Base-by-base conservation (phyloP, 768 basidiomycete species). In the Pleurotus pulmonarius region DNA sequence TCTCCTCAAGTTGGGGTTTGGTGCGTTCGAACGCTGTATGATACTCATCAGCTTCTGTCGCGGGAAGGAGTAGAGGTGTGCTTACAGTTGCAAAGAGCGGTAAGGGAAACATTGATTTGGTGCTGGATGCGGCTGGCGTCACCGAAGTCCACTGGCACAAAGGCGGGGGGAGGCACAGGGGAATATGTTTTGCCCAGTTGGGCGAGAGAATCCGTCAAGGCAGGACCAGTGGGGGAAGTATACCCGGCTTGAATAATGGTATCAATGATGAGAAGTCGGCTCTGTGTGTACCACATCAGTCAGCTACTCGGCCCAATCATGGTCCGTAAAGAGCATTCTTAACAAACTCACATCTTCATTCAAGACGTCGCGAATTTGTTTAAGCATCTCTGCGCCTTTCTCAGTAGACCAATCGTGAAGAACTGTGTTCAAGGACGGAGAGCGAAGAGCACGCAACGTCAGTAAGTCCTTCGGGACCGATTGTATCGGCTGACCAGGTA, bases 341-440 rank as follows among this genome's bases (percentile, higher is more conserved):
- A 3, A 20, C 20, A 44, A 15, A 57, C 63, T 44, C 51, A 69
- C 72, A 57, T 72, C 67, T 43, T 71, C 59, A 52, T 70, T 70
- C 13, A 74, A 53, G 40, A 72, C 70, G 51, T 73, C 71, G 2
- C 64, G 60, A 43, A 72, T 71, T 22, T 73, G 69, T 44, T 61
- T 52, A 43, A 73, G 65, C 68, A 74, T 73, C 56, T 70, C 65
- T 3, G 72, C 71, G 59, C 70, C 70, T 66, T 73, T 64, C 51
- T 69, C 69, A 1, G 70, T 72, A 52, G 64, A 70, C 73, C 71
- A 74, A 57, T 73, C 71, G 61, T 73, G 73, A 24, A 74, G 64
- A 53, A 74, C 73, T 73, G 29, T n/a, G 24, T 25, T 11, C 26
- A 29, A 18, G 4, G 25, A 12, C 20, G 20, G 3, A 20, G 3